These are phyloP conservation scores for Mycena metata DNA, from an alignment of 768 basidiomycete genomes.

Conservation along the genomic window DNA sequence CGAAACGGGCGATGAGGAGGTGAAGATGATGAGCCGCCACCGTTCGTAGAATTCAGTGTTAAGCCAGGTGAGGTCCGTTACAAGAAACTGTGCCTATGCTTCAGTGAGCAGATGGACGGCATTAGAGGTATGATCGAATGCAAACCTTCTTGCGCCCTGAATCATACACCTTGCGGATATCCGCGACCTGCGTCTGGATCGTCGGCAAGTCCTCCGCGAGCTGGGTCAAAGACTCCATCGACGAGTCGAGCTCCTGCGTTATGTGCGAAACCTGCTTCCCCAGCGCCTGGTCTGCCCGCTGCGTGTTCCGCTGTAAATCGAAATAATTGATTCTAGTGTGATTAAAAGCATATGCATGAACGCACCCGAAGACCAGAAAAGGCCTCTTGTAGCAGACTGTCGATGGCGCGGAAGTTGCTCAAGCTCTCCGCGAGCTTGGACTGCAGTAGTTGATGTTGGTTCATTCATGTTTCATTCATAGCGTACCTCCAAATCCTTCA, in stretches of 20 bases:
- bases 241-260: conserved; percentile 70
- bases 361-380: conserved; percentile 71
- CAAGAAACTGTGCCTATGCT: conserved; percentile 72
- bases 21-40: conserved; percentile 82
- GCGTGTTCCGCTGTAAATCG: conserved; percentile 63
- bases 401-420: conserved; percentile 82
- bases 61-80: conserved; percentile 77
- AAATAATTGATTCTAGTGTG: conserved; percentile 1
- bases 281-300: conserved; percentile 71
- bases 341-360: conserved; percentile 14
- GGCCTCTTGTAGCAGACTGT: conserved; percentile 76
- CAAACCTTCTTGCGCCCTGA: conserved; percentile 76
- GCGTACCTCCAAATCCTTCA: conserved; percentile 73
- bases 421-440: conserved; percentile 76
- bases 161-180: conserved; percentile 77
- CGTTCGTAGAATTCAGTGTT: conserved; percentile 85
- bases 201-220: conserved; percentile 72
- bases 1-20: conserved; percentile 78
- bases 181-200: conserved; percentile 70
- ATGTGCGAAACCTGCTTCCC: conserved; percentile 74
- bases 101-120: no score
- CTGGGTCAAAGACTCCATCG: conserved; percentile 67
- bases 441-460: conserved; percentile 49
- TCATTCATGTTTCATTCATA: background rate
- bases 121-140: no score